Evolutionary conservation across 805 yeast genomes (phyloP).

Genomic region (Cephaloascus albidus): DNA sequence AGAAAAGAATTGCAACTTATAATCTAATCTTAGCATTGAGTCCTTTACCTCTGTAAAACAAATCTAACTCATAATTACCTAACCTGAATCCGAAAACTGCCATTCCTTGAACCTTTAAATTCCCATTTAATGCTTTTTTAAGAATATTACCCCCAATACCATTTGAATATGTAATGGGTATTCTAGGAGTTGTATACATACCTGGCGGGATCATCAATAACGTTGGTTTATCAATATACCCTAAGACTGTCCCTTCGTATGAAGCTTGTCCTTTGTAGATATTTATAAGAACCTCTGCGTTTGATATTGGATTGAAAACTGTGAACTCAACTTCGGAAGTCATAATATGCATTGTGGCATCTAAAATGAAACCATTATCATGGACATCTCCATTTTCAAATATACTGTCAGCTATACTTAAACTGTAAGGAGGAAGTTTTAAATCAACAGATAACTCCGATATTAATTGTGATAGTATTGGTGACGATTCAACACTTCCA

Average conservation of each 20-base stretch:
- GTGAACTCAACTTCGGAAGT: constrained; percentile 45
- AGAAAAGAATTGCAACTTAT: too few species aligned
- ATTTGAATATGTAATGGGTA: constrained; percentile 36
- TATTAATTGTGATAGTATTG: constrained; percentile 12
- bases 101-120: constrained; percentile 33
- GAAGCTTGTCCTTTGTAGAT: constrained; percentile 38
- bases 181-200: constrained; percentile 33
- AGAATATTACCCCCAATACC: constrained; percentile 42
- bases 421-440: constrained; percentile 11
- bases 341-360: constrained; percentile 44
- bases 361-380: constrained; percentile 30
- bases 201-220: constrained; percentile 43
- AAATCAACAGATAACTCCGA: constrained; percentile 14
- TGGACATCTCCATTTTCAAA: constrained; percentile 3
- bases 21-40: constrained; percentile 27
- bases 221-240: constrained; percentile 31
- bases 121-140: constrained; percentile 40
- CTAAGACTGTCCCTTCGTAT: constrained; percentile 35
- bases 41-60: constrained; percentile 37
- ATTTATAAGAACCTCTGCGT: constrained; percentile 31
- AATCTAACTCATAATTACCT: constrained; percentile 27
- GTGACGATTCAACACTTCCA: constrained; percentile 11
- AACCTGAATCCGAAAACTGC: constrained; percentile 32
- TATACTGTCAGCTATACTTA: constrained; percentile 1
- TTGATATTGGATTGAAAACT: constrained; percentile 43